phyloP scores from a whole-genome alignment of 164 flowering plant species.

The Magnolia changhungtana region DNA sequence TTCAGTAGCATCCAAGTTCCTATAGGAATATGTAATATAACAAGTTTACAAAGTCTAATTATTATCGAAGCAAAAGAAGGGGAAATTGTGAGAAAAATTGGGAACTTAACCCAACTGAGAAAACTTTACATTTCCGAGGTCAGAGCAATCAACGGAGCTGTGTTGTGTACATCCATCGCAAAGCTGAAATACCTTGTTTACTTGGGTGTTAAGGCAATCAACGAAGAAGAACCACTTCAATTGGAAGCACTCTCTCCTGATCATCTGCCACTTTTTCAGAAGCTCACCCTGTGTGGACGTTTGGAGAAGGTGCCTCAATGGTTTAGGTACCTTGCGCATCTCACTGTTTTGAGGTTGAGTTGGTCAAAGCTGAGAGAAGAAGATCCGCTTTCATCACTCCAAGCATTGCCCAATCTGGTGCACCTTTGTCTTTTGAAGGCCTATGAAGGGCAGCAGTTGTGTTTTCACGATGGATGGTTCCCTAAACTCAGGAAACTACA shows the following conservation, averaged over 20 bases:
- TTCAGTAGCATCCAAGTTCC: slow-evolving; percentile 21
- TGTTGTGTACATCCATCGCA: slow-evolving; percentile 28
- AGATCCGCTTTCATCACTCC: not conserved
- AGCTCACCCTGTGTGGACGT: not conserved
- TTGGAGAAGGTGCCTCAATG: slow-evolving; percentile 4
- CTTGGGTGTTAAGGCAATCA: slow-evolving; percentile 20
- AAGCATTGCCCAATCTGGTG: slow-evolving; percentile 10
- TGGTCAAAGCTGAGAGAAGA: not conserved
- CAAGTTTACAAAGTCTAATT: slow-evolving; percentile 29
- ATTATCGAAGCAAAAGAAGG: slow-evolving; percentile 26
- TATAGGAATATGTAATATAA: slow-evolving; percentile 22
- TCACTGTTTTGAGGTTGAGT: not conserved
- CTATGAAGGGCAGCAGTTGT: not conserved
- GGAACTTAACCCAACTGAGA: slow-evolving; percentile 31
- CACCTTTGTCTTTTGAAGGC: slow-evolving; percentile 3
- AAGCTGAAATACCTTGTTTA: slow-evolving; percentile 27
- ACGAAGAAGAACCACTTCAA: slow-evolving; percentile 18
- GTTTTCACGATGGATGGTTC: slow-evolving; percentile 4
- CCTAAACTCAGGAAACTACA: not conserved
- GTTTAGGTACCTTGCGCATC: not conserved
- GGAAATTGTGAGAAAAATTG: slow-evolving; percentile 17
- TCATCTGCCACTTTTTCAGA: slow-evolving; percentile 1
- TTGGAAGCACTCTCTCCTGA: slow-evolving; percentile 24
- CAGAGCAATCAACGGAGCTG: slow-evolving; percentile 14
- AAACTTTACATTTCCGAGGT: slow-evolving; percentile 30